phyloP scores from a whole-genome alignment of 106 monocot species.

The Allium sativum region DNA sequence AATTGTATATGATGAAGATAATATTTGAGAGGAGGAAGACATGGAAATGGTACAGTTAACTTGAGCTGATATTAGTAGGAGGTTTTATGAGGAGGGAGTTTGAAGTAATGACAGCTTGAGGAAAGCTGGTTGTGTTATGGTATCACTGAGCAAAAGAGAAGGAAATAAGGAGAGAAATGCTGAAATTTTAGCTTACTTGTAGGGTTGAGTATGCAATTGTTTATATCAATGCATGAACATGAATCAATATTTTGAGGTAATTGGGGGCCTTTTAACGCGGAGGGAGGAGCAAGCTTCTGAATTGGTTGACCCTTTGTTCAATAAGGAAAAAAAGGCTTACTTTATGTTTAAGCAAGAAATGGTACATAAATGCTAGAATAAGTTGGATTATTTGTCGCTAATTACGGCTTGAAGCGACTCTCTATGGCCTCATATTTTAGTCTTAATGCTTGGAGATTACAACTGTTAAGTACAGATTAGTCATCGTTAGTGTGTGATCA shows the following conservation, averaged over 20 bases:
- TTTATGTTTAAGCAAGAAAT: constrained; percentile 3
- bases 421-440: too few species aligned
- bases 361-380: neutral
- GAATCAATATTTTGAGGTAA: neutral
- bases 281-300: neutral
- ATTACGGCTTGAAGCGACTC: too few species aligned
- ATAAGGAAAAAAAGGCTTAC: neutral
- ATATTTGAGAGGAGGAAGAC: neutral
- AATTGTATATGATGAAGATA: neutral
- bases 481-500: too few species aligned
- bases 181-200: neutral
- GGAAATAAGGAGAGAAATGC: neutral
- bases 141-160: neutral
- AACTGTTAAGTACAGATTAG: too few species aligned
- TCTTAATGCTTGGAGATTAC: too few species aligned
- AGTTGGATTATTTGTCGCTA: too few species aligned
- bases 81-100: neutral
- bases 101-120: constrained; percentile 10
- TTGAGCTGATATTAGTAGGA: neutral
- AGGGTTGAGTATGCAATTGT: neutral
- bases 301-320: constrained; percentile 4
- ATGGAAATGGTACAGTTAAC: neutral
- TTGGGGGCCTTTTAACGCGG: constrained; percentile 10
- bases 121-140: neutral
- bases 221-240: neutral